These are phyloP conservation scores for Fusarium napiforme DNA, from an alignment of 2,329 filamentous ascomycete genomes.

Conservation along the genomic window DNA sequence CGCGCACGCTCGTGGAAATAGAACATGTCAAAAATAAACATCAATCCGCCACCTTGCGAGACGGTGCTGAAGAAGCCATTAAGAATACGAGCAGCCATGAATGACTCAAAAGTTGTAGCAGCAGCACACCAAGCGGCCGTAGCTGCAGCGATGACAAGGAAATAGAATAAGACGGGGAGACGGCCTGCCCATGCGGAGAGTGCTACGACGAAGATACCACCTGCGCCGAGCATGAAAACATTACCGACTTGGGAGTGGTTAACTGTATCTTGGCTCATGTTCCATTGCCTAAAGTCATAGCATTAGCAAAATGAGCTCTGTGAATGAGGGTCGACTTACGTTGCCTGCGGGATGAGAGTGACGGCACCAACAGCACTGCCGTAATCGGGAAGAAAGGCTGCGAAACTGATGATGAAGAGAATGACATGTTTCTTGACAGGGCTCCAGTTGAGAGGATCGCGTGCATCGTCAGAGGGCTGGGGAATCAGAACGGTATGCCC, in stretches of 20 bases:
- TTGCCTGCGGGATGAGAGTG: neutral
- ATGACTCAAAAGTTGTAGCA: neutral
- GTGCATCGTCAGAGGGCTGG: neutral
- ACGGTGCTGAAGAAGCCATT: neutral
- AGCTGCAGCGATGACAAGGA: neutral
- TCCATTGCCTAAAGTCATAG: neutral
- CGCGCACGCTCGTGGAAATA: neutral
- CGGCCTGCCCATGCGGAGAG: neutral
- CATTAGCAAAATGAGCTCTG: fast-evolving
- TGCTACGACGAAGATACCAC: neutral
- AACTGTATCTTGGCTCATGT: neutral
- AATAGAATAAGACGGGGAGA: neutral
- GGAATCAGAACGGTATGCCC: neutral
- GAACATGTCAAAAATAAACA: neutral
- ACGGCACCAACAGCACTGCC: neutral
- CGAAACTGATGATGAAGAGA: neutral
- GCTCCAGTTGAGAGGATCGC: neutral
- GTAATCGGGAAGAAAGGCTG: neutral
- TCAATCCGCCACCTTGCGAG: neutral
- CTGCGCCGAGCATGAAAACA: neutral
- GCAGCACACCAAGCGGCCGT: neutral
- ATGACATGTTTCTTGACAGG: neutral
- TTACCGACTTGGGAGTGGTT: neutral
- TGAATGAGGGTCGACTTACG: fast-evolving
- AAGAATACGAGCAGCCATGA: neutral